Base-by-base conservation (phyloP, 192 early-diverging fungal genomes). In the Coemansia sp. region DNA sequence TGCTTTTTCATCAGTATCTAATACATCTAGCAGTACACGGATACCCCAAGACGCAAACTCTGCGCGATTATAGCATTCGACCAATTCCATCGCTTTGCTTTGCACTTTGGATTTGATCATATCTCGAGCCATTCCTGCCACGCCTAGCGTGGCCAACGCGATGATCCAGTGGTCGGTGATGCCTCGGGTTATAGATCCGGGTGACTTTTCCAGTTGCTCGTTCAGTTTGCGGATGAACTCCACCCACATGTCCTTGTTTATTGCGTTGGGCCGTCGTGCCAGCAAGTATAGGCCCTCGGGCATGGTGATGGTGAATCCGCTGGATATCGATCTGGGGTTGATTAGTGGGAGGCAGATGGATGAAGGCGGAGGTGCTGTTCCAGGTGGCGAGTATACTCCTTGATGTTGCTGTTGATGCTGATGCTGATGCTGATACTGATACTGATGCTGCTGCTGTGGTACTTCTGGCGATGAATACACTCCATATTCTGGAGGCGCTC, bases 141-240 rank as follows among this genome's bases (percentile, higher is more conserved):
- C 59, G 8, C 77, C 77, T 31, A 79, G 52, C 0, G 71, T 74
- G 9, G 28, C 71, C 45, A 70, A 3, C 40, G 61, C 56, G 42
- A 70, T 51, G 0, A 79, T 35, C 71, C 77, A 79, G 35, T 70
- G 67, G 18, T 64, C 42, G 1, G 77, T 51, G 13, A 74, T 34
- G 5, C 57, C 64, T 3, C 67, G 65, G 4, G 64, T 18, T 10
- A 79, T n/a, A 2, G 71, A 34, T 2, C 77, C 77, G 0, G 77
- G 77, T 7, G 71, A 45, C 52, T 71, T 70, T 43, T 4, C 29
- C 40, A 79, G 46, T 5, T 28, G n/a, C 13, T 66, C 61, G 61
- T 79, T 79, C 23, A 79, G 49, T 26, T 79, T 56, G 13, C 53
- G 58, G 15, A 75, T 66, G 37, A 75, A 75, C 33, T 39, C 13